Evolutionary conservation across 2,329 filamentous ascomycete genomes (phyloP).

Genomic region (Apiospora pterosperma): DNA sequence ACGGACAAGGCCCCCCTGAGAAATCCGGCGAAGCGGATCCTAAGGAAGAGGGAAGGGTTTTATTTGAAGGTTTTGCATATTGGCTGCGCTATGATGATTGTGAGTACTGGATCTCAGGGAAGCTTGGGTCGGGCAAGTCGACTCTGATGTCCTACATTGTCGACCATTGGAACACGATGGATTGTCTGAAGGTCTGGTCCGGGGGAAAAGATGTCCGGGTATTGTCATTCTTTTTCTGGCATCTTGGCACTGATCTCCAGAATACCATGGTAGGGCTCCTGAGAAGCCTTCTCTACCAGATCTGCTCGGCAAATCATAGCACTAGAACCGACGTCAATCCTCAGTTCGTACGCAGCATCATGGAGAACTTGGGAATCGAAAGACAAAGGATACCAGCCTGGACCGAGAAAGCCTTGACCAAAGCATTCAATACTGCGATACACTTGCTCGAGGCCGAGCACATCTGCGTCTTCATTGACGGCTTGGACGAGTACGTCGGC

Average conservation of each 20-base stretch:
- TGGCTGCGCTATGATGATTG: neutral
- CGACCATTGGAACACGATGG: neutral
- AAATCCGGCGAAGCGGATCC: neutral
- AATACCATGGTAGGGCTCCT: neutral
- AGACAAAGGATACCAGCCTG: neutral
- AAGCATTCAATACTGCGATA: neutral
- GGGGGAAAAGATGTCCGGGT: neutral
- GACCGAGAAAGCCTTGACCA: neutral
- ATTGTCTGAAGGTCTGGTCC: neutral
- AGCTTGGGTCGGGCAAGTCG: neutral
- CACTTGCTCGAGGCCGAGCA: neutral
- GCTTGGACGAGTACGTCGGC: neutral
- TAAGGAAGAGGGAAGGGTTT: neutral
- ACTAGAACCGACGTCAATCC: neutral
- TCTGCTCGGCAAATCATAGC: neutral
- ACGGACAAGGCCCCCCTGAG: neutral
- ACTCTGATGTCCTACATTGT: neutral
- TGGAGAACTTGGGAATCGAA: neutral
- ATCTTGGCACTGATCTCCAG: neutral
- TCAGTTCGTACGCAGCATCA: neutral
- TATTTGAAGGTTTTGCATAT: neutral
- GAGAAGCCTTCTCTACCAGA: neutral
- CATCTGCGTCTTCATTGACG: neutral
- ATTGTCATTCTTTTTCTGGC: neutral
- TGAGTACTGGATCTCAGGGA: neutral